phyloP scores from a whole-genome alignment of 345 rosid genomes.

The Aquilaria sinensis region DNA sequence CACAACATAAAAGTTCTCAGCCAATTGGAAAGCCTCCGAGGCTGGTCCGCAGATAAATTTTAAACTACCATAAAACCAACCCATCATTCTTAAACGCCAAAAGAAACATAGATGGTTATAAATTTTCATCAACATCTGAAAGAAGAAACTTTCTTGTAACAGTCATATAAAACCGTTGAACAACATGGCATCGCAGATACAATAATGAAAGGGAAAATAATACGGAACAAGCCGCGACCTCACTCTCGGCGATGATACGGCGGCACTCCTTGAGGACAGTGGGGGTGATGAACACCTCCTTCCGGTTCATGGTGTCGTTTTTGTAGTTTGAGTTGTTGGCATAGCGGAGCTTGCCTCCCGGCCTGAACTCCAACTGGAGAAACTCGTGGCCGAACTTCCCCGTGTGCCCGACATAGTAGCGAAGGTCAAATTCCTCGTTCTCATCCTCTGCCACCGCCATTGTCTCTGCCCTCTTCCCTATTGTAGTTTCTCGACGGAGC shows the following conservation, averaged over 20 bases:
- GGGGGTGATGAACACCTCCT: slow-evolving; percentile 94
- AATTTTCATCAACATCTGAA: not conserved
- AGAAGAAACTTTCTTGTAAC: slow-evolving; percentile 9
- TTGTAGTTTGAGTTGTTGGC: slow-evolving; percentile 88
- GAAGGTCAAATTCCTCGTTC: slow-evolving; percentile 70
- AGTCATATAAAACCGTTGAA: no score
- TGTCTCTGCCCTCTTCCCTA: slow-evolving; percentile 23
- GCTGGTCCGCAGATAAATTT: not conserved
- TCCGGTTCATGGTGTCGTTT: slow-evolving; percentile 88
- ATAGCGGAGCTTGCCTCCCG: slow-evolving; percentile 95
- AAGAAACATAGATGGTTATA: no score
- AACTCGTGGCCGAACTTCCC: slow-evolving; percentile 99
- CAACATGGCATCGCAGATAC: no score
- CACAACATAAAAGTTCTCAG: not conserved
- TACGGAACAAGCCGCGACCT: slow-evolving; percentile 28
- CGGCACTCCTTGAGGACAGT: slow-evolving; percentile 90
- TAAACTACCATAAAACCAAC: no score
- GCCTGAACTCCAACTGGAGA: slow-evolving; percentile 94
- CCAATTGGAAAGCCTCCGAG: not conserved
- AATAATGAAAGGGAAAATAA: not conserved
- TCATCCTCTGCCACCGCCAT: slow-evolving; percentile 41
- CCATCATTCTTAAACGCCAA: no score
- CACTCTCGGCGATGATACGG: slow-evolving; percentile 95
- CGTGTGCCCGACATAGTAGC: slow-evolving; percentile 97
- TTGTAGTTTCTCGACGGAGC: no score